phyloP scores from a whole-genome alignment of 2,329 filamentous ascomycete genomes.

The Verruconis gallopava region DNA sequence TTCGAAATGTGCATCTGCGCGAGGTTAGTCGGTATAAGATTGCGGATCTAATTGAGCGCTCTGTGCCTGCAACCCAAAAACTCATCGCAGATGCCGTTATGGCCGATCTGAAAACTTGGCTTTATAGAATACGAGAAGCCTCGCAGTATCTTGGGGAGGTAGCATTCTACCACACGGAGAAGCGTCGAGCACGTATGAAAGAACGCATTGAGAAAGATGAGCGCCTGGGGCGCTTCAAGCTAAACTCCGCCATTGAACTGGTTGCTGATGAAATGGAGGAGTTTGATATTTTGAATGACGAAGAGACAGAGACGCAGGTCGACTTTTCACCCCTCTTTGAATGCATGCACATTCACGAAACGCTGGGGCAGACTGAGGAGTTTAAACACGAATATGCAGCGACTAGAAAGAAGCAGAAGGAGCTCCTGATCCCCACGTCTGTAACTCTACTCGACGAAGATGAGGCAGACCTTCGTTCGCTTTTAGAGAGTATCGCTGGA shows the following conservation, averaged over 20 bases:
- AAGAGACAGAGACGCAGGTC: conserved; percentile 66
- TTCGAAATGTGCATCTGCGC: conserved; percentile 91
- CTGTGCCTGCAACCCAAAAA: conserved; percentile 82
- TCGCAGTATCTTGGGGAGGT: conserved; percentile 94
- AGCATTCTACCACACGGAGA: conserved; percentile 89
- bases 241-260: conserved; percentile 91
- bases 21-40: conserved; percentile 92
- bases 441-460: conserved; percentile 73
- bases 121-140: conserved; percentile 87
- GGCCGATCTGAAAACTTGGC: conserved; percentile 92
- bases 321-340: conserved; percentile 93
- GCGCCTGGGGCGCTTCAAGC: conserved; percentile 69
- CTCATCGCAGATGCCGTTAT: conserved; percentile 94
- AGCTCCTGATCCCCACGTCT: conserved; percentile 65
- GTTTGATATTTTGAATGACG: conserved; percentile 89
- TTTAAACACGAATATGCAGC: conserved; percentile 87
- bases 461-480: conserved; percentile 70
- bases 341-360: conserved; percentile 91
- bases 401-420: conserved; percentile 81
- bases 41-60: conserved; percentile 90
- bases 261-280: conserved; percentile 93
- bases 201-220: conserved; percentile 65
- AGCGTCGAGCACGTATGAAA: conserved; percentile 70
- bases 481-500: conserved; percentile 86
- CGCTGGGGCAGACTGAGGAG: conserved; percentile 79